phyloP scores from a whole-genome alignment of 768 basidiomycete genomes.

The Leccinum longicurvipes region DNA sequence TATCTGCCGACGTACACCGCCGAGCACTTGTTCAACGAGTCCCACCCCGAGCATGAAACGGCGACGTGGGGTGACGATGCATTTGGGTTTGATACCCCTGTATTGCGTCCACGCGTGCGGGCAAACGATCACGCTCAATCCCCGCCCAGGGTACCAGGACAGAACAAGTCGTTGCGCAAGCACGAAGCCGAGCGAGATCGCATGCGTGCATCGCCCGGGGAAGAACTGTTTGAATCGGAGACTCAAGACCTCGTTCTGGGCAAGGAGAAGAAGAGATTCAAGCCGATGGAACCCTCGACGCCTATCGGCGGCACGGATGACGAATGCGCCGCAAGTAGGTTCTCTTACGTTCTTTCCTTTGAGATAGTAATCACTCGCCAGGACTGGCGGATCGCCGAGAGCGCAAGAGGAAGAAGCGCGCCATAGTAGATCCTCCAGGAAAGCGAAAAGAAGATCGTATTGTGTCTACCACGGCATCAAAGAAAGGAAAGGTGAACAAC shows the following conservation, averaged over 20 bases:
- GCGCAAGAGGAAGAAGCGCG: slow-evolving; percentile 55
- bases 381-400: slow-evolving; percentile 66
- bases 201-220: neutral
- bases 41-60: neutral
- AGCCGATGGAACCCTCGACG: slow-evolving; percentile 18
- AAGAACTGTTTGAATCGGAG: neutral
- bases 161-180: neutral
- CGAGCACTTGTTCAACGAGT: slow-evolving; percentile 33
- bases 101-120: slow-evolving; percentile 46
- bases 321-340: slow-evolving; percentile 38
- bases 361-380: slow-evolving; percentile 22
- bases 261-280: slow-evolving; percentile 24
- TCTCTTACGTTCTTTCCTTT: neutral
- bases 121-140: slow-evolving; percentile 10
- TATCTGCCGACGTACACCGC: slow-evolving; percentile 43
- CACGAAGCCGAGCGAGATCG: neutral
- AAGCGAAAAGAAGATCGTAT: slow-evolving; percentile 7
- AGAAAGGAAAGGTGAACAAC: slow-evolving; percentile 13
- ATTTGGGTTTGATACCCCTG: slow-evolving; percentile 51
- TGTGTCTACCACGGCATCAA: neutral
- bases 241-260: slow-evolving; percentile 2
- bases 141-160: neutral
- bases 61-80: slow-evolving; percentile 12
- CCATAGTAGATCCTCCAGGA: slow-evolving; percentile 39
- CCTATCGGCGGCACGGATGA: slow-evolving; percentile 27